Conservation (phyloP, 116 monocot genomes). For the Phalaenopsis hybrid region DNA sequence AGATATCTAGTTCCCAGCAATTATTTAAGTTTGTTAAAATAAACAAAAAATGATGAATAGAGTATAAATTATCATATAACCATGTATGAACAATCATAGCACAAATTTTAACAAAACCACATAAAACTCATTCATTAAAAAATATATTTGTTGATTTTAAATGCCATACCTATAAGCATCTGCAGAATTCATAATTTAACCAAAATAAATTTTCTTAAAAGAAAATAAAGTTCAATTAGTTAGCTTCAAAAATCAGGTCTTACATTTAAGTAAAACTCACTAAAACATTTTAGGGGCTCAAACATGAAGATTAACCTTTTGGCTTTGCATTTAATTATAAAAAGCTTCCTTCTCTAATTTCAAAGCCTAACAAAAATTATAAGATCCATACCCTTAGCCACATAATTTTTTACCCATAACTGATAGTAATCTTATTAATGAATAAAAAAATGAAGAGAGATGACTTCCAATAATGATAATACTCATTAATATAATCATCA, state of each 20-base stretch:
- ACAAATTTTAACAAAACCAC: background rate
- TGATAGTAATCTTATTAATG: background rate
- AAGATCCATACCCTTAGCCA: background rate
- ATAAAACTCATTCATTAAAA: background rate
- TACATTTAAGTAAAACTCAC: background rate
- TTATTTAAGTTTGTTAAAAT: too few relatives aligned
- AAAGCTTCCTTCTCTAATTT: too few relatives aligned
- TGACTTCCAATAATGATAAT: background rate
- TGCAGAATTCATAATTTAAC: too few relatives aligned
- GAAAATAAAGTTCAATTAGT: background rate
- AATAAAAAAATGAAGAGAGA: background rate
- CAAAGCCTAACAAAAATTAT: background rate
- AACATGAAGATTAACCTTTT: background rate
- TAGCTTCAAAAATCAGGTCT: background rate
- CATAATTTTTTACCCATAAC: background rate
- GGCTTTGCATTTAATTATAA: too few relatives aligned
- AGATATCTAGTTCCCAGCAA: too few relatives aligned
- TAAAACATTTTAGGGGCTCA: background rate
- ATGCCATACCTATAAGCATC: background rate
- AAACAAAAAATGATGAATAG: background rate
- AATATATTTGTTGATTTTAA: background rate
- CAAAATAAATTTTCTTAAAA: too few relatives aligned
- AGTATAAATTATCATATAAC: background rate
- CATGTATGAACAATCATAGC: background rate
- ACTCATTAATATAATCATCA: background rate